Evolutionary conservation across 1,284 basidiomycete genomes (phyloP).

Genomic region (Rhodotorula sp.): DNA sequence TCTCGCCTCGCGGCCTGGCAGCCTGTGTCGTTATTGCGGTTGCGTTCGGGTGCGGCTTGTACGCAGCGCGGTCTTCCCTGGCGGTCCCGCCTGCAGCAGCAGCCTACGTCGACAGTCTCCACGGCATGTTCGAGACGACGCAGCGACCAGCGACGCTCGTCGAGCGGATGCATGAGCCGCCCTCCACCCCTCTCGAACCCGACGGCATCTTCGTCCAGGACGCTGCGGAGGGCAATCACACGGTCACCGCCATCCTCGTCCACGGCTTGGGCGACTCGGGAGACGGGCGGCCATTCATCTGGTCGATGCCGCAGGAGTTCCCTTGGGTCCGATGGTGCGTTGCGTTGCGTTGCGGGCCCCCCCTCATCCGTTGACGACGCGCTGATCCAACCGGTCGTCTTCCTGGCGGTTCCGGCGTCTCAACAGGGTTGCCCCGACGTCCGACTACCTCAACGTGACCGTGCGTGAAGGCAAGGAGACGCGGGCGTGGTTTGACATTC

Average conservation of each 20-base stretch:
- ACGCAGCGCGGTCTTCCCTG: no score
- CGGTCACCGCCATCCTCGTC: slow-evolving; percentile 28
- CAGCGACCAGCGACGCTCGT: no score
- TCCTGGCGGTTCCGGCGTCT: neutral
- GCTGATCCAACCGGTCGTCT: neutral
- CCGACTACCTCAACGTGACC: slow-evolving; percentile 21
- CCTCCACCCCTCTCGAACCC: neutral
- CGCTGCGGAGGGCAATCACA: slow-evolving; percentile 10
- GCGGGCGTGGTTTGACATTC: slow-evolving; percentile 32
- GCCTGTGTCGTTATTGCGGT: no score
- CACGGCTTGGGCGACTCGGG: slow-evolving; percentile 26
- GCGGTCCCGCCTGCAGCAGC: no score
- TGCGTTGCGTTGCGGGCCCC: no score
- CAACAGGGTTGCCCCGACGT: slow-evolving; percentile 29
- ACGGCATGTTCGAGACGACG: no score
- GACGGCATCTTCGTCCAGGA: neutral
- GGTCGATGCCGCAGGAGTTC: slow-evolving; percentile 1
- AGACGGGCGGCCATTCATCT: slow-evolving; percentile 9
- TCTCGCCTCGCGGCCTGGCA: no score
- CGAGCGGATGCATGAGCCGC: neutral
- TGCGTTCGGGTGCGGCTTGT: no score
- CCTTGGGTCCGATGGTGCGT: slow-evolving; percentile 32
- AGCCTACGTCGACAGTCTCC: no score
- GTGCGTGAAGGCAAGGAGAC: slow-evolving; percentile 3
- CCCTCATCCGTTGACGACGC: neutral